Percentiles rank a stretch among this genome's conserved stretches.
Evolutionary conservation across 176 grass and related monocot genomes (phyloP).

Genomic region (Zea luxurians): DNA sequence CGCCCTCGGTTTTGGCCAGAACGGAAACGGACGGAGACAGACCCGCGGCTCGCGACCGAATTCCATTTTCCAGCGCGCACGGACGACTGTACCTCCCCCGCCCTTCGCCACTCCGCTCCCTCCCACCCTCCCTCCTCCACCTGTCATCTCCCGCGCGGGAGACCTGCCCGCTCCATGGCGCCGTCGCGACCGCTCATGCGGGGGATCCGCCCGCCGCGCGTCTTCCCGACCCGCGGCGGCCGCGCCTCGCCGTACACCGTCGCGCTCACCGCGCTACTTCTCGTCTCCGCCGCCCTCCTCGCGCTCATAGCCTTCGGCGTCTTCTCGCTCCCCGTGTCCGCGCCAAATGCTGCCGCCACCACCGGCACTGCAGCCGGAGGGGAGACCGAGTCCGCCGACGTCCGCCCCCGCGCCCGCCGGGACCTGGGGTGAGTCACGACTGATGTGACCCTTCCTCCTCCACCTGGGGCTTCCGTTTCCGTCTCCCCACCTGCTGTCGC

Average conservation of each 20-base stretch:
- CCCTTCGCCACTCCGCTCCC: no score
- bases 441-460: not conserved
- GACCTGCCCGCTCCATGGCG: constrained; percentile 30
- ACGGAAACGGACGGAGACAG: no score
- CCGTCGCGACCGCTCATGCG: constrained; percentile 69
- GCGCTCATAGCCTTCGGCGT: constrained; percentile 72
- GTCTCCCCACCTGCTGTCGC: not conserved
- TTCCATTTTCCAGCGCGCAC: no score
- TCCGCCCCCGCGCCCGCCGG: constrained; percentile 25
- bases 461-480: not conserved
- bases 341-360: constrained; percentile 26
- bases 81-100: no score
- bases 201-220: constrained; percentile 56
- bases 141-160: not conserved
- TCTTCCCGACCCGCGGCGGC: constrained; percentile 47
- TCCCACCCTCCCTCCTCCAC: no score
- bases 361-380: not conserved
- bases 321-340: constrained; percentile 66
- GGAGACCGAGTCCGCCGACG: constrained; percentile 13
- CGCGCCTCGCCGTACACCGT: constrained; percentile 57
- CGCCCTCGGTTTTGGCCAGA: no score
- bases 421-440: constrained; percentile 42
- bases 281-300: constrained; percentile 61
- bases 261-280: constrained; percentile 58
- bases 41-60: no score